phyloP scores from a whole-genome alignment of 169 alveolate genomes.

The Cryptosporidium baileyi region DNA sequence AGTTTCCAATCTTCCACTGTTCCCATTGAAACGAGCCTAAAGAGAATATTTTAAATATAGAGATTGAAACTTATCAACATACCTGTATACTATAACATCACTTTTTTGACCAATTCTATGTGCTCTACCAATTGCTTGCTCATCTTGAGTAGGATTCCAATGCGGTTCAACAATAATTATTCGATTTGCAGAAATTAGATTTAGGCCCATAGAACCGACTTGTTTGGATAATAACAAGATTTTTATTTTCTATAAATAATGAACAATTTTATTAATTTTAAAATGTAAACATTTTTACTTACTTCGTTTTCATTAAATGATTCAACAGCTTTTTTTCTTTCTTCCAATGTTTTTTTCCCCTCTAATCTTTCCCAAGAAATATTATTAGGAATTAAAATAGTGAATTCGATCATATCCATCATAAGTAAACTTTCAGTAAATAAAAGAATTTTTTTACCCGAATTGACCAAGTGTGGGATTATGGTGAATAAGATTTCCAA shows the following conservation, averaged over 20 bases:
- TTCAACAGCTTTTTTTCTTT: neutral
- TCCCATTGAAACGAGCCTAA: conserved; percentile 32
- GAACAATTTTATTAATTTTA: neutral
- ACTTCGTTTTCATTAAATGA: conserved; percentile 28
- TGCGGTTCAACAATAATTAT: conserved; percentile 85
- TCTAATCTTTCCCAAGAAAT: conserved; percentile 51
- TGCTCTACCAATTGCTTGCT: conserved; percentile 84
- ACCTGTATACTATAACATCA: conserved; percentile 81
- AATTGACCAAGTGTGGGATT: neutral
- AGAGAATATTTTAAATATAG: neutral
- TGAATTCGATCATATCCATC: conserved; percentile 38
- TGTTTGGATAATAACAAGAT: conserved; percentile 83
- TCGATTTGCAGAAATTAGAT: conserved; percentile 82
- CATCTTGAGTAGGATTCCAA: conserved; percentile 85
- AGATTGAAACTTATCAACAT: conserved; percentile 9
- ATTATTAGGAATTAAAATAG: conserved; percentile 38
- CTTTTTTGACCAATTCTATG: conserved; percentile 84
- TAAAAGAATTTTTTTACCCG: neutral
- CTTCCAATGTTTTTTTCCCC: conserved; percentile 13
- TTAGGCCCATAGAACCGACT: conserved; percentile 84
- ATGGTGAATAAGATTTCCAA: conserved; percentile 6
- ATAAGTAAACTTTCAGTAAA: conserved; percentile 34
- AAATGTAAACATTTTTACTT: neutral
- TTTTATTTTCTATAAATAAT: conserved; percentile 65
- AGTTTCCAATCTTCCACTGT: conserved; percentile 55